phyloP scores from a whole-genome alignment of 139 green algal genomes.

The Ulvella scutata region DNA sequence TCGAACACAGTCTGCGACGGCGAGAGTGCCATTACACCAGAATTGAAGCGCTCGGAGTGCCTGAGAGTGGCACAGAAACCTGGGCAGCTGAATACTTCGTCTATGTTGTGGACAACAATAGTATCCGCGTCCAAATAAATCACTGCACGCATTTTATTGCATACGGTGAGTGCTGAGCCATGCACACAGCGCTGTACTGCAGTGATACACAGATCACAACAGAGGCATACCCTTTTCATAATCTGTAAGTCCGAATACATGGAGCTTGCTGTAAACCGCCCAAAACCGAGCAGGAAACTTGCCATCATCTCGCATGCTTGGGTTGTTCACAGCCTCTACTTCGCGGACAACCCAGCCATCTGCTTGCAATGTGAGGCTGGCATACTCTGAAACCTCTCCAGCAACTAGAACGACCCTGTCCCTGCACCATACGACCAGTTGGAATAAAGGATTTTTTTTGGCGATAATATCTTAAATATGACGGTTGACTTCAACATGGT shows the following conservation, averaged over 20 bases:
- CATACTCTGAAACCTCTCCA: constrained; percentile 10
- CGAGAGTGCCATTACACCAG: constrained; percentile 45
- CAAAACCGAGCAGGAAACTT: constrained; percentile 36
- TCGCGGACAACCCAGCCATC: constrained; percentile 38
- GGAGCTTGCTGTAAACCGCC: constrained; percentile 65
- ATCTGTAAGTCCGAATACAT: constrained; percentile 47
- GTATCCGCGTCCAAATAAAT: constrained; percentile 63
- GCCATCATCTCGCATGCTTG: constrained; percentile 18
- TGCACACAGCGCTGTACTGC: not conserved
- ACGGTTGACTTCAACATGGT: too few relatives aligned
- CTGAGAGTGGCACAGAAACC: constrained; percentile 52
- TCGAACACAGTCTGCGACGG: constrained; percentile 24
- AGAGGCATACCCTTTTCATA: constrained; percentile 31
- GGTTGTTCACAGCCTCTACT: constrained; percentile 30
- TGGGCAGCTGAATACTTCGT: constrained; percentile 48
- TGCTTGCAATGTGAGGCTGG: constrained; percentile 10
- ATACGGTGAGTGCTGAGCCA: not conserved
- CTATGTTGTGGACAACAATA: constrained; percentile 36
- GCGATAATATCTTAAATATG: not conserved
- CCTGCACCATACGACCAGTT: constrained; percentile 11
- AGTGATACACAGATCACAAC: not conserved
- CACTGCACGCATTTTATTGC: constrained; percentile 14
- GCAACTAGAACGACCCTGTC: constrained; percentile 34
- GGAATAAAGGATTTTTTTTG: too few relatives aligned
- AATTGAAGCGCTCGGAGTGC: constrained; percentile 60